Evolutionary conservation across 164 flowering plant genomes (phyloP).

Genomic region (Pachysandra terminalis): DNA sequence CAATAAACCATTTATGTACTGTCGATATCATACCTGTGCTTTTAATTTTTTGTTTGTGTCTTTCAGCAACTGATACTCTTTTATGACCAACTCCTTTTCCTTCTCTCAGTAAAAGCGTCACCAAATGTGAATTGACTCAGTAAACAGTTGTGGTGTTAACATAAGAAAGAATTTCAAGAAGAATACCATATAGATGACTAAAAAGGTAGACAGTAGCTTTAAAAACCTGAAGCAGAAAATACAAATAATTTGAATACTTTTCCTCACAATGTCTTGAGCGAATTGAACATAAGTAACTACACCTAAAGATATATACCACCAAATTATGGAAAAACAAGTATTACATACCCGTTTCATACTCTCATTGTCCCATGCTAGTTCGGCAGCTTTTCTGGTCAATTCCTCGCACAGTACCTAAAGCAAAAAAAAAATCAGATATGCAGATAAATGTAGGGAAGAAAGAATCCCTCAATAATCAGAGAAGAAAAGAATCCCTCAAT

Average conservation of each 20-base stretch:
- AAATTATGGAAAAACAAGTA: not conserved
- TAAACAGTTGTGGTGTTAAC: constrained; percentile 7
- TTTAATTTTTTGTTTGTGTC: constrained; percentile 51
- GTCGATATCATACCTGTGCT: constrained; percentile 42
- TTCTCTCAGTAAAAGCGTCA: constrained; percentile 18
- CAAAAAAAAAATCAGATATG: not conserved
- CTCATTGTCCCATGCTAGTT: constrained; percentile 59
- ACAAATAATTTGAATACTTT: not conserved
- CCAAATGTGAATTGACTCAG: constrained; percentile 10
- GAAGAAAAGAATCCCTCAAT: not conserved
- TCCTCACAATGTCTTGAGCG: not conserved
- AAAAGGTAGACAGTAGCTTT: not conserved
- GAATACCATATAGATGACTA: not conserved
- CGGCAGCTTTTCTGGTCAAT: constrained; percentile 62
- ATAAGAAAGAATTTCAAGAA: constrained; percentile 12
- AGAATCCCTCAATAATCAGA: not conserved
- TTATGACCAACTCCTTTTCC: constrained; percentile 68
- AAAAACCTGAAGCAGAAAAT: not conserved
- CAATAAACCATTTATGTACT: not conserved
- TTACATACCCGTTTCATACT: constrained; percentile 58
- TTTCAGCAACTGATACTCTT: constrained; percentile 53
- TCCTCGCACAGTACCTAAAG: constrained; percentile 73
- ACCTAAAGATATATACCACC: not conserved
- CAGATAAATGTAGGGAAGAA: not conserved
- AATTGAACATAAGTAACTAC: not conserved